Evolutionary conservation across 768 basidiomycete species (phyloP).

Genomic region (Saitozyma podzolica): DNA sequence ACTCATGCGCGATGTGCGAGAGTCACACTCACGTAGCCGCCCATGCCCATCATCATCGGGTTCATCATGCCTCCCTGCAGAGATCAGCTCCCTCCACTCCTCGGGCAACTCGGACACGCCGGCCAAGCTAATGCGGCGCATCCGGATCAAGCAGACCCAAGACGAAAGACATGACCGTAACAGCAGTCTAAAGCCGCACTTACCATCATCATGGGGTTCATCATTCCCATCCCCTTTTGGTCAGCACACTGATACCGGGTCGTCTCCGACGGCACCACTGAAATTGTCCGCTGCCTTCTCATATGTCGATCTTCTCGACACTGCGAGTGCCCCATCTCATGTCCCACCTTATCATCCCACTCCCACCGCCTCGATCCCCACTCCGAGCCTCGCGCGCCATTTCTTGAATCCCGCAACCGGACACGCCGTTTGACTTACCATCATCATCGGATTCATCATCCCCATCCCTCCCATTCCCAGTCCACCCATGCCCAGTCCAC

Average conservation of each 20-base stretch:
- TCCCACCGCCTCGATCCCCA: neutral
- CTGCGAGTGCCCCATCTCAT: neutral
- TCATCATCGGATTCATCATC: constrained; percentile 25
- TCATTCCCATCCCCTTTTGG: constrained; percentile 31
- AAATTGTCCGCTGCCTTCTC: too few relatives aligned
- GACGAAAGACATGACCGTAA: too few relatives aligned
- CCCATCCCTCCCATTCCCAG: constrained; percentile 54
- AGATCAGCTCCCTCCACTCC: neutral
- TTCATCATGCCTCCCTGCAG: constrained; percentile 1
- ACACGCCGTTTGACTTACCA: neutral
- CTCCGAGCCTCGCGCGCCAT: neutral
- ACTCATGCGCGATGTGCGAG: neutral
- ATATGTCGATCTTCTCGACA: too few relatives aligned
- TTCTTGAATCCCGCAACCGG: neutral
- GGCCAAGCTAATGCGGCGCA: neutral
- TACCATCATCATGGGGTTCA: constrained; percentile 37
- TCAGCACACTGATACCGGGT: neutral
- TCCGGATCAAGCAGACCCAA: too few relatives aligned
- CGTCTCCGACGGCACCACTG: too few relatives aligned
- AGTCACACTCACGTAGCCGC: constrained; percentile 22
- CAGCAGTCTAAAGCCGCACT: neutral
- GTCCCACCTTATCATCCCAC: neutral
- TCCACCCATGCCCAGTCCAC: constrained; percentile 55
- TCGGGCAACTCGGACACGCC: constrained; percentile 1
- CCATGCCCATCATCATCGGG: constrained; percentile 20